Evolutionary conservation across 352 stramenopile species (phyloP).

Genomic region (Thraustochytrium sp.): DNA sequence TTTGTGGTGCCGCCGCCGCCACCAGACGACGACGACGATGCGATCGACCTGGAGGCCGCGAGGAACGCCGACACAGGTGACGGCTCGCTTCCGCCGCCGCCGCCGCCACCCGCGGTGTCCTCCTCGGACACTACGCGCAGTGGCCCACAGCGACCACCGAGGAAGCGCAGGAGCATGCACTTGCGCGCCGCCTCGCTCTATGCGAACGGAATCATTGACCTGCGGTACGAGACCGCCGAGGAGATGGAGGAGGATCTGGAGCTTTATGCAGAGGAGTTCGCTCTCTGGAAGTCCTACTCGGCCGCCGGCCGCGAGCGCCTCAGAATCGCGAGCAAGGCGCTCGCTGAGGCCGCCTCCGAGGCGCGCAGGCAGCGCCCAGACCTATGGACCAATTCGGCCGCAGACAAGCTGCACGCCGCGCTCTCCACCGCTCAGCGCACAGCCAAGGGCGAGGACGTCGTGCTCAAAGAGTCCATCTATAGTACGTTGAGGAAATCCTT

Average conservation of each 20-base stretch:
- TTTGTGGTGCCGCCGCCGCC: neutral
- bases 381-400: neutral
- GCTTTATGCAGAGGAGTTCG: constrained; percentile 18
- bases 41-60: neutral
- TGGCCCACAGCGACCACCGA: neutral
- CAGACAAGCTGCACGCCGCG: neutral
- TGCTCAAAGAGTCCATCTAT: neutral
- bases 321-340: neutral
- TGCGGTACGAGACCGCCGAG: neutral
- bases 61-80: neutral
- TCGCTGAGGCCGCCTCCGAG: neutral
- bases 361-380: neutral
- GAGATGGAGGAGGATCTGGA: constrained; percentile 23
- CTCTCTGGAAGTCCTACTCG: no score
- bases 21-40: neutral
- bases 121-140: neutral
- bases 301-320: no score
- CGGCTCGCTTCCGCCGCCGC: neutral
- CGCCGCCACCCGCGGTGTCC: neutral
- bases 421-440: neutral
- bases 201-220: neutral
- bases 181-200: neutral
- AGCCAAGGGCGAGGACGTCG: neutral
- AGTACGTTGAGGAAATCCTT: neutral
- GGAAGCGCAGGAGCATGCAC: neutral